Conservation (phyloP, 2,329 filamentous ascomycete genomes). For the Trichoderma atrobrunneum region DNA sequence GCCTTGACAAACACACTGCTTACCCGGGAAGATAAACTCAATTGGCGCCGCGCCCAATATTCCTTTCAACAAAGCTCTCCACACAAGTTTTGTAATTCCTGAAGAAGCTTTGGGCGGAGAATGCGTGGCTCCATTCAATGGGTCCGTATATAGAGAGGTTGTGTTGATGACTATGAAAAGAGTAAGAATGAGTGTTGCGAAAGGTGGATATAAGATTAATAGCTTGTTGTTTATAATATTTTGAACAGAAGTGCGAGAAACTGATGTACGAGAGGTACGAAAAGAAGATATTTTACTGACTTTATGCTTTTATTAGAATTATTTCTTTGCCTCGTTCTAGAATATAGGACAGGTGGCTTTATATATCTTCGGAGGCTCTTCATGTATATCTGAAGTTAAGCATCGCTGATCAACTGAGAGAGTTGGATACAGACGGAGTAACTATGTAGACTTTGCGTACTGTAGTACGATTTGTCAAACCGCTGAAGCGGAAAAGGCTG, state of each 20-base stretch:
- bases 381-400: no score
- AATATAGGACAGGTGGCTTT: background rate
- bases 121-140: accelerated
- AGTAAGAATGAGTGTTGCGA: no score
- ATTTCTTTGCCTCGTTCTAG: no score
- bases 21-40: background rate
- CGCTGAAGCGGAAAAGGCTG: background rate
- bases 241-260: no score
- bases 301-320: no score
- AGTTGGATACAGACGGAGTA: no score
- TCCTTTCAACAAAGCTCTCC: background rate
- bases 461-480: background rate
- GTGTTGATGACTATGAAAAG: no score
- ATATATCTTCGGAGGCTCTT: background rate
- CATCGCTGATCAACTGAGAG: no score
- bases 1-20: background rate
- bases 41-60: background rate
- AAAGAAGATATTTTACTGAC: no score
- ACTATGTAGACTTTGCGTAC: conserved; percentile 26
- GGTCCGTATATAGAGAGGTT: background rate
- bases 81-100: background rate
- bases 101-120: background rate
- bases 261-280: no score
- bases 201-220: no score
- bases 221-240: no score